Conservation (phyloP, 148 eudicot genomes). For the Chenopodium quinoa region DNA sequence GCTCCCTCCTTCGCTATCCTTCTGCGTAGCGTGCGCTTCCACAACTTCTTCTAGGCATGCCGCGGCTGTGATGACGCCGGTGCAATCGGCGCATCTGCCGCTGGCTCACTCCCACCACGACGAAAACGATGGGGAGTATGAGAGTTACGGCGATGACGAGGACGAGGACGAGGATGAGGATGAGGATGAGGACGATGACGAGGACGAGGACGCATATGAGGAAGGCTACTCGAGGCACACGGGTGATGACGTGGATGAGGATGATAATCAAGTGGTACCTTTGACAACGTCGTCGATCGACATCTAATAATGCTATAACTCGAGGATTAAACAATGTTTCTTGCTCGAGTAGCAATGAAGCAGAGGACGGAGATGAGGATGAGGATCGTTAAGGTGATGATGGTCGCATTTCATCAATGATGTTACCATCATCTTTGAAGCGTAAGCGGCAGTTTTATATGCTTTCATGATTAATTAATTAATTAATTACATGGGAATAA, state of each 20-base stretch:
- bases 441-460: slow-evolving; percentile 11
- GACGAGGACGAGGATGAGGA: slow-evolving; percentile 4
- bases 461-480: not conserved
- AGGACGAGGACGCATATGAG: no score
- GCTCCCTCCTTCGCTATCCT: slow-evolving; percentile 23
- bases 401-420: not conserved
- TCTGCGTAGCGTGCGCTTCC: slow-evolving; percentile 18
- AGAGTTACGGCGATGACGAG: not conserved
- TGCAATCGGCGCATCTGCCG: not conserved
- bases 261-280: slow-evolving; percentile 45
- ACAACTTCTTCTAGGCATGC: not conserved
- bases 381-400: slow-evolving; percentile 5
- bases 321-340: not conserved
- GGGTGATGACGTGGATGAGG: not conserved
- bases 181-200: not conserved
- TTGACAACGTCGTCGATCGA: not conserved
- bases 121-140: not conserved
- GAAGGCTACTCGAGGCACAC: no score
- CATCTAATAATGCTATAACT: no score
- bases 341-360: not conserved
- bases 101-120: not conserved
- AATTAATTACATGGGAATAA: not conserved
- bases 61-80: not conserved
- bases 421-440: slow-evolving; percentile 14
- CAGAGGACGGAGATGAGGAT: not conserved